phyloP scores from a whole-genome alignment of 805 yeast species.

The Komagataella mondaviorum region DNA sequence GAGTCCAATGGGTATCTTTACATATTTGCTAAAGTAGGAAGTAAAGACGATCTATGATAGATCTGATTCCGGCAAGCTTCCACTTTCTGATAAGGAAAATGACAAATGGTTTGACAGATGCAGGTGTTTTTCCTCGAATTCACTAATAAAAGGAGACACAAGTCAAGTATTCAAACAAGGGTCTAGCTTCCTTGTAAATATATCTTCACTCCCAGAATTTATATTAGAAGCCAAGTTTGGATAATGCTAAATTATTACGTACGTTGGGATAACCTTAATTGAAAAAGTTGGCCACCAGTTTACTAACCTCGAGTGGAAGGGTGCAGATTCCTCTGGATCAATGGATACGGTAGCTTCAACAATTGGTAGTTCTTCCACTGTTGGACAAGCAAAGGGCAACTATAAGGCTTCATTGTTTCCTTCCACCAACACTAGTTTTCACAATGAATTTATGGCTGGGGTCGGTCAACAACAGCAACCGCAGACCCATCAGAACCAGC shows the following conservation, averaged over 20 bases:
- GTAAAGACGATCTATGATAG: background rate
- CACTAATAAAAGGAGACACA: background rate
- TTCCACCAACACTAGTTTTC: background rate
- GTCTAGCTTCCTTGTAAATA: background rate
- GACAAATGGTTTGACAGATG: background rate
- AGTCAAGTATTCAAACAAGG: background rate
- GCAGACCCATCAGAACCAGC: background rate
- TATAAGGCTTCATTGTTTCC: background rate
- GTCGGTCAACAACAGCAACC: background rate
- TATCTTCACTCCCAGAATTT: background rate
- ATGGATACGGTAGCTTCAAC: background rate
- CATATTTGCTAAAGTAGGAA: slow-evolving; percentile 16
- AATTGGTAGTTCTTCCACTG: background rate
- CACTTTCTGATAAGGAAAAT: too few species aligned
- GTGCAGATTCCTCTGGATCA: background rate
- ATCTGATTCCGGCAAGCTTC: background rate
- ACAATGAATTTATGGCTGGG: background rate
- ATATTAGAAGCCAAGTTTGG: background rate
- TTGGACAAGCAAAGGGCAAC: background rate
- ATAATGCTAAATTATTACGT: background rate
- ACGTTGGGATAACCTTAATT: background rate
- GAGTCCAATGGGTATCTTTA: slow-evolving; percentile 35
- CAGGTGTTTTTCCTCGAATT: background rate
- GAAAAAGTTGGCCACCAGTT: background rate
- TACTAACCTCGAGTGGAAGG: background rate